Percentiles rank a stretch among this genome's conserved stretches.
phyloP scores from a whole-genome alignment of 768 basidiomycete genomes.

The Gymnopilus dilepis region DNA sequence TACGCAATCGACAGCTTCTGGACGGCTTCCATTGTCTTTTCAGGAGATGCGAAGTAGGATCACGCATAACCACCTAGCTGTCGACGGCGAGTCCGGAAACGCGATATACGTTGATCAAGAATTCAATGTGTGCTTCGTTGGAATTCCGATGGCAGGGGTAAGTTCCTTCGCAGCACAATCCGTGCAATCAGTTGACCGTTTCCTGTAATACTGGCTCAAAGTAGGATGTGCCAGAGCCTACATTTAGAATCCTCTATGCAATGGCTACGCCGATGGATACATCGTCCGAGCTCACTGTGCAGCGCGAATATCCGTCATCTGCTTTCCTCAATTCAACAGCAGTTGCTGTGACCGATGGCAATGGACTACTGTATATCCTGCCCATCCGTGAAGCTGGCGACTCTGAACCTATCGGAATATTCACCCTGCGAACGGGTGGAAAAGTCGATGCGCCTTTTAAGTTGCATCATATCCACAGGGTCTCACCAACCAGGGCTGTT shows the following conservation, averaged over 20 bases:
- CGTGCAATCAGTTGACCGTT: constrained; percentile 10
- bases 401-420: constrained; percentile 56
- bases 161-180: constrained; percentile 33
- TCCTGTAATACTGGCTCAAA: constrained; percentile 28
- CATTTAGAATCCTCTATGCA: constrained; percentile 62
- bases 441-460: constrained; percentile 50
- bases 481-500: constrained; percentile 44
- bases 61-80: constrained; percentile 78
- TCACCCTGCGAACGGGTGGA: constrained; percentile 46
- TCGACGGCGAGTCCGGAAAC: constrained; percentile 47
- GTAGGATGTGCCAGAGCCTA: constrained; percentile 57
- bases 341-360: constrained; percentile 71
- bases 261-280: constrained; percentile 59
- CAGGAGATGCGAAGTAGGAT: constrained; percentile 86
- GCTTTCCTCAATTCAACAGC: constrained; percentile 55
- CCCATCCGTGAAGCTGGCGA: constrained; percentile 43
- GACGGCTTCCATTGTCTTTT: constrained; percentile 67
- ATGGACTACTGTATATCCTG: constrained; percentile 69
- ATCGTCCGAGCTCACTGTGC: constrained; percentile 40
- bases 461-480: constrained; percentile 46
- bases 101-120: constrained; percentile 74
- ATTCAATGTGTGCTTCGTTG: constrained; percentile 63
- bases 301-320: constrained; percentile 79
- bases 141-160: constrained; percentile 54
- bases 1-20: constrained; percentile 66